Evolutionary conservation across 805 yeast genomes (phyloP).

Genomic region (Candida nitratophila): DNA sequence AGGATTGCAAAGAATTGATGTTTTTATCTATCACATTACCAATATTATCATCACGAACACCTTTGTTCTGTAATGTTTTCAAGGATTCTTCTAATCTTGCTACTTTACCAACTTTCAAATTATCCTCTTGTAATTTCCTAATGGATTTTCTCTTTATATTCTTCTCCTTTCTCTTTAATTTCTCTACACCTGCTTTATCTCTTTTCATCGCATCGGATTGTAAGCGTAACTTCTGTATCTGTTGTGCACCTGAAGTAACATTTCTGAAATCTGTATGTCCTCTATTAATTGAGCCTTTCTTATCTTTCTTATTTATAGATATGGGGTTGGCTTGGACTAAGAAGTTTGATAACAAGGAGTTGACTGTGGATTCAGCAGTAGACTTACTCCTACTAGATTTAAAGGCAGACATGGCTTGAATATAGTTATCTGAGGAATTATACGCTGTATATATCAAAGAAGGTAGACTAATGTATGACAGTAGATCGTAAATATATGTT

Average conservation of each 20-base stretch:
- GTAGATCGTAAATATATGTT: too few species aligned
- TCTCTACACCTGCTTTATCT: conserved; percentile 8
- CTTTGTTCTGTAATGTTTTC: conserved; percentile 18
- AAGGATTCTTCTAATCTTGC: conserved; percentile 11
- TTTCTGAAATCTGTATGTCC: conserved; percentile 2
- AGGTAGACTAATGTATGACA: not conserved
- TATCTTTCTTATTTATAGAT: conserved; percentile 3
- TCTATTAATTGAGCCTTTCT: not conserved
- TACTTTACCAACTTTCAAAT: conserved; percentile 13
- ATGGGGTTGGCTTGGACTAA: conserved; percentile 14
- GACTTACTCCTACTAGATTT: conserved; percentile 11
- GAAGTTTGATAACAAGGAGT: conserved; percentile 19
- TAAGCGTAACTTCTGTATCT: conserved; percentile 16
- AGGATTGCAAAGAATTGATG: conserved; percentile 30
- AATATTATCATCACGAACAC: conserved; percentile 30
- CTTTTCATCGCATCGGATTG: conserved; percentile 11
- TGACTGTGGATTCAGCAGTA: conserved; percentile 16
- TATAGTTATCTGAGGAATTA: not conserved
- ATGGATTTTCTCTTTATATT: conserved; percentile 10
- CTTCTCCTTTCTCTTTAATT: conserved; percentile 13
- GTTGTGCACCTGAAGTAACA: conserved; percentile 16
- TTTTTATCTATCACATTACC: conserved; percentile 30
- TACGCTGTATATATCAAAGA: not conserved
- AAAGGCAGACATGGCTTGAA: conserved; percentile 3
- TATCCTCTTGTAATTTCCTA: conserved; percentile 6